Evolutionary conservation across 78 protist genomes (phyloP).

Genomic region (Cavenderia fasciculata): DNA sequence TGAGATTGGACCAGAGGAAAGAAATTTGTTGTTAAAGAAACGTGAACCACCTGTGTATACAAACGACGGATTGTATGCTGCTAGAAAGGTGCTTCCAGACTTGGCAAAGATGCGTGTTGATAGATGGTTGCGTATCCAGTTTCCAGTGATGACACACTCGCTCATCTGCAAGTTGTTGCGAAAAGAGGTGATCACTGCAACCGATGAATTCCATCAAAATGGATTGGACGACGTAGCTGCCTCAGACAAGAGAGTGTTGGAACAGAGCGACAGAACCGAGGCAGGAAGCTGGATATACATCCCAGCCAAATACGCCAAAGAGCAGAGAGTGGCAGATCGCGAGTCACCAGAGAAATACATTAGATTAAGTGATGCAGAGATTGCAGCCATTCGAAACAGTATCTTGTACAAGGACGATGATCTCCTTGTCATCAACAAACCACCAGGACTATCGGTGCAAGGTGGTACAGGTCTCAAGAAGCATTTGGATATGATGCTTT

Average conservation of each 20-base stretch:
- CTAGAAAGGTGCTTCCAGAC: background rate
- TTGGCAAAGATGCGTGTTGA: constrained; percentile 18
- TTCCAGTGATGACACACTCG: constrained; percentile 15
- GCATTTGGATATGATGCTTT: constrained; percentile 73
- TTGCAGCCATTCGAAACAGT: constrained; percentile 13
- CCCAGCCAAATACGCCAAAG: background rate
- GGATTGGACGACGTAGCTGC: background rate
- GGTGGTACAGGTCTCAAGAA: constrained; percentile 77
- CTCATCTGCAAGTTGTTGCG: constrained; percentile 4
- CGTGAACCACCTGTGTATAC: background rate
- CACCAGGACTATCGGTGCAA: constrained; percentile 76
- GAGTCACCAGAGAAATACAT: constrained; percentile 27
- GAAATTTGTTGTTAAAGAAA: too few species aligned
- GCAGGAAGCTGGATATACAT: constrained; percentile 36
- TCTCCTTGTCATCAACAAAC: constrained; percentile 58
- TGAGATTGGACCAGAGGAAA: too few species aligned
- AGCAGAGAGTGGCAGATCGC: constrained; percentile 34
- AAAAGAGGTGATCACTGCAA: background rate
- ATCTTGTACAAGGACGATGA: constrained; percentile 50
- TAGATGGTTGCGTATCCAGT: background rate
- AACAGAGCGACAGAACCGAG: background rate
- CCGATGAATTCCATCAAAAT: background rate
- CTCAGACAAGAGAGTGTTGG: background rate
- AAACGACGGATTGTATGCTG: constrained; percentile 5
- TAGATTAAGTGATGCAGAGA: constrained; percentile 26